These are phyloP conservation scores for Ascosphaera acerosa DNA, from an alignment of 2,329 filamentous ascomycete genomes.

Conservation along the genomic window DNA sequence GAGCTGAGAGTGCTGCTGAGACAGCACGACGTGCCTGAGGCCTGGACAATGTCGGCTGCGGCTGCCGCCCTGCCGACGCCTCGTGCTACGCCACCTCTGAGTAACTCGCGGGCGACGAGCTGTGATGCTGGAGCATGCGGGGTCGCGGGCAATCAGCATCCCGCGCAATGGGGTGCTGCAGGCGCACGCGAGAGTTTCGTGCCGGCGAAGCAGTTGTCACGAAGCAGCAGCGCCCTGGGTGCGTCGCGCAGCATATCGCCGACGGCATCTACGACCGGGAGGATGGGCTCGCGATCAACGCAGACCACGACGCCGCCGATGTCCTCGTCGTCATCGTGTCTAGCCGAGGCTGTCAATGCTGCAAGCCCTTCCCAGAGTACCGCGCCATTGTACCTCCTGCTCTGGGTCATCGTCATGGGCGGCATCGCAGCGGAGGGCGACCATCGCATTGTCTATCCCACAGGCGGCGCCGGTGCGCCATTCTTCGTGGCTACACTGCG, in stretches of 20 bases:
- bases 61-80: conserved; percentile 5
- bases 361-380: not conserved
- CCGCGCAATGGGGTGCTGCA: too few species aligned
- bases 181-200: too few species aligned
- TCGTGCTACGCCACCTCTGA: too few species aligned
- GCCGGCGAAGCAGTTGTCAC: conserved; percentile 1
- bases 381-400: conserved; percentile 6
- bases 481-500: conserved; percentile 13
- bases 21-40: conserved; percentile 5
- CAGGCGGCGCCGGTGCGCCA: too few species aligned
- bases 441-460: conserved; percentile 9
- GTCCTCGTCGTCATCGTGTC: too few species aligned
- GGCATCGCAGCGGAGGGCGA: conserved; percentile 14
- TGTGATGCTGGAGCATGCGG: not conserved
- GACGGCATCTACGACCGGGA: not conserved
- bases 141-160: not conserved
- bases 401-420: conserved; percentile 16
- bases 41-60: conserved; percentile 10
- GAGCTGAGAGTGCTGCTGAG: conserved; percentile 10
- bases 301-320: not conserved
- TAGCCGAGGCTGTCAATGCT: not conserved
- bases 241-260: not conserved
- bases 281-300: not conserved
- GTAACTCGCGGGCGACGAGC: not conserved
- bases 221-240: not conserved